Conservation (phyloP, 169 alveolate genomes). For the Plasmodium billcollinsi region DNA sequence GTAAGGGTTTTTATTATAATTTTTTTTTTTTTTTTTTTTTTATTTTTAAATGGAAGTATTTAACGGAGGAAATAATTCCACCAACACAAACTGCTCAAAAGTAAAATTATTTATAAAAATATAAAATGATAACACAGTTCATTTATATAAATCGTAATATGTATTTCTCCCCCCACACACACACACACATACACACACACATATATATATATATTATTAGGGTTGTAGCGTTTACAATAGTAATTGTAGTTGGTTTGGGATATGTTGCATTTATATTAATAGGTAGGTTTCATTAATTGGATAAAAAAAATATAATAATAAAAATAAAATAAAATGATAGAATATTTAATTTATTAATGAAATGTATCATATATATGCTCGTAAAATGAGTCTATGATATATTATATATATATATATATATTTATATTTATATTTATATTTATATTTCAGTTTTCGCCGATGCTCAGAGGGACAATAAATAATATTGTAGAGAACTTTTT, state of each 20-base stretch:
- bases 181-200: too few species aligned
- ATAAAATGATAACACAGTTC: too few species aligned
- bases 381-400: too few species aligned
- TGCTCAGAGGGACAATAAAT: constrained; percentile 50
- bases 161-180: too few species aligned
- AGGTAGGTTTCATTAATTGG: constrained; percentile 22
- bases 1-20: not conserved
- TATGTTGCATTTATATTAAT: constrained; percentile 66
- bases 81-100: constrained; percentile 74
- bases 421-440: not conserved
- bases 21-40: not conserved
- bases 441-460: constrained; percentile 58
- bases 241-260: constrained; percentile 41
- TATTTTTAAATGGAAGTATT: constrained; percentile 5
- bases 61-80: constrained; percentile 63
- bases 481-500: constrained; percentile 4
- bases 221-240: constrained; percentile 76
- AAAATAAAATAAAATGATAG: too few species aligned
- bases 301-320: not conserved
- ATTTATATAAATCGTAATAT: too few species aligned
- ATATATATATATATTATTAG: constrained; percentile 10
- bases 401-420: not conserved
- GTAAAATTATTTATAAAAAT: not conserved
- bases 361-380: too few species aligned
- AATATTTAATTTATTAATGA: too few species aligned